Base-by-base conservation (phyloP, 2,329 filamentous ascomycete genomes). In the Dothiorella sarmentorum region DNA sequence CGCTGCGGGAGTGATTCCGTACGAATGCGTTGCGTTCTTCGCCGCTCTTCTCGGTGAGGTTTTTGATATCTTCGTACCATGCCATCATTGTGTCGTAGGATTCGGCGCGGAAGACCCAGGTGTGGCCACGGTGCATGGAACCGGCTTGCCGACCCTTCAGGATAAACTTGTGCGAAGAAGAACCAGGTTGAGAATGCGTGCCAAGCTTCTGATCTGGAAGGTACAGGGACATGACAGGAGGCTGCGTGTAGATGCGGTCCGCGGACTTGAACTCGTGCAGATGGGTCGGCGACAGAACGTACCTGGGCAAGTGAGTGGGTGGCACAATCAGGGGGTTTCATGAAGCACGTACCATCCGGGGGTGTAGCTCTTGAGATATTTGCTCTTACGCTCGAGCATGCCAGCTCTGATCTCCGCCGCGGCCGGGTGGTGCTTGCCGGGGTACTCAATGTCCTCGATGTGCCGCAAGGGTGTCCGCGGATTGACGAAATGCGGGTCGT, bases 251-350 rank as follows among this genome's bases (percentile, higher is more conserved):
- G 63, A 87, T 88, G 72, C 93, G 92, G 75, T 97, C 93, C 64
- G 91, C 91, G n/a, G 91, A 96, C 73, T 96, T 97, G 83, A 97
- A 99, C 75, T 99, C 94, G 77, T 99, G 94, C 20, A 99, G 82
- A 75, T 99, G 94, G 58, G 94, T 97, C 15, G 94, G 90, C 66
- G 94, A 96, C 65, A 99, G 80, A 47, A 97, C 91, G 73, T 97
- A 97, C 90, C 90, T 94, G 60, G 0, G 6, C 40, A 37, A 42
- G 56, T 60, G 38, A 22, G 57, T 67, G 57, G 24, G 33, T n/a
- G 26, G 60, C 1, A 7, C 35, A 42, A 47, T 58, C 38, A 17
- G 56, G 66, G 56, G 26, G 58, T 38, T 26, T 17, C 6, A 22
- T n/a, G 11, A 18, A 35, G 13, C 57, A 65, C 87, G 75, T 79